A percentile compares a stretch with the other conserved stretches of the same genome.
These are phyloP conservation scores for Fomitopsis palustris DNA, from an alignment of 1,284 basidiomycete genomes.

Conservation along the genomic window DNA sequence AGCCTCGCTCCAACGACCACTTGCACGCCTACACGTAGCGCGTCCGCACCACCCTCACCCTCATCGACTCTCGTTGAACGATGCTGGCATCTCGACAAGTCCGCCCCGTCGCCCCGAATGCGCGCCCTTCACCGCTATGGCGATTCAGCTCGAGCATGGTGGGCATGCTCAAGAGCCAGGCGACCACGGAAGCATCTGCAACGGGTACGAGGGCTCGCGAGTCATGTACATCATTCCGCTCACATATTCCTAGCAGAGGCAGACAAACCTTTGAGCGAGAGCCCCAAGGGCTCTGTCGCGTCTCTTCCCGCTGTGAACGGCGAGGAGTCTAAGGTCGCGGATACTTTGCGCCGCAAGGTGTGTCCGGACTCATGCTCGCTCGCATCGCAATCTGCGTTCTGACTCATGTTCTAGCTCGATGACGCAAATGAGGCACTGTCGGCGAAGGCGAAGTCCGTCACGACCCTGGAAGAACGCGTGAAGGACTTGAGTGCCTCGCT, in stretches of 20 bases:
- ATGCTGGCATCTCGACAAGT: slow-evolving; percentile 1
- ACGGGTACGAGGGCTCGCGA: not conserved
- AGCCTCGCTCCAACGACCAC: not conserved
- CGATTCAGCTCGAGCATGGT: slow-evolving; percentile 1
- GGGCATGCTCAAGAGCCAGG: slow-evolving; percentile 1
- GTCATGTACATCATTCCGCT: not conserved
- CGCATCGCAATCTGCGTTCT: not conserved
- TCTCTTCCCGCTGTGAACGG: not conserved
- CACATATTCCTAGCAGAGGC: not conserved
- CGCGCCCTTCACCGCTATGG: slow-evolving; percentile 1
- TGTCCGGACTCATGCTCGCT: not conserved
- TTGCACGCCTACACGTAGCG: not conserved
- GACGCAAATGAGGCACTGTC: not conserved
- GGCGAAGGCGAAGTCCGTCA: not conserved
- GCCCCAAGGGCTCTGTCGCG: not conserved
- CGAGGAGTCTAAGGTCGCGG: not conserved
- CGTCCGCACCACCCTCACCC: not conserved
- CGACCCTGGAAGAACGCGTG: not conserved
- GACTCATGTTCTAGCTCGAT: not conserved
- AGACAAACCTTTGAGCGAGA: not conserved
- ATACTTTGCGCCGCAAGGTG: not conserved
- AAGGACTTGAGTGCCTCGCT: not conserved
- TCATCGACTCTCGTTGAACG: not conserved
- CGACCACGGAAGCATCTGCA: not conserved
- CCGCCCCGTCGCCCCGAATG: not conserved